These are phyloP conservation scores for Dactylis glomerata DNA, from an alignment of 176 grass and related monocot species.

Conservation along the genomic window DNA sequence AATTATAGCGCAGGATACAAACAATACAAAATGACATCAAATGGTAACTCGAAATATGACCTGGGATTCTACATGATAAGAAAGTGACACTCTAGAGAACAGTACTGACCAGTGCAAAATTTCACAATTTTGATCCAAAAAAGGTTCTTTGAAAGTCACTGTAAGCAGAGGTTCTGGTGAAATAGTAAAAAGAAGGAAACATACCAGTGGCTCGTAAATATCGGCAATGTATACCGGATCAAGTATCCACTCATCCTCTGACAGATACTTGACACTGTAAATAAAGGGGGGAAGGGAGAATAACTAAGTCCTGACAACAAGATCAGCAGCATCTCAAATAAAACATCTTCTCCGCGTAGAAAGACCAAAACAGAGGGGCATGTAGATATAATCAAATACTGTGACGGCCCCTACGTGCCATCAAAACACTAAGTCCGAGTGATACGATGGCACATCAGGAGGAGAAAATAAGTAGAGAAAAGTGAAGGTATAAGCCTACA, in stretches of 20 bases:
- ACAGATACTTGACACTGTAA: slow-evolving; percentile 83
- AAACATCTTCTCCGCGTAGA: not conserved
- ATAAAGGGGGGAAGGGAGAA: slow-evolving; percentile 1
- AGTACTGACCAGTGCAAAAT: not conserved
- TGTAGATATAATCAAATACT: not conserved
- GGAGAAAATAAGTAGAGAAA: not conserved
- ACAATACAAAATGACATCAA: not conserved
- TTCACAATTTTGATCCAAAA: not conserved
- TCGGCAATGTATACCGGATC: slow-evolving; percentile 80
- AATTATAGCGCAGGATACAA: not conserved
- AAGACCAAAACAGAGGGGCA: not conserved
- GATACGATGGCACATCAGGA: not conserved
- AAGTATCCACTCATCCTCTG: slow-evolving; percentile 89
- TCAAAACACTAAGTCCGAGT: not conserved
- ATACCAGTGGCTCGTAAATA: slow-evolving; percentile 79
- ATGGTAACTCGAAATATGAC: not conserved
- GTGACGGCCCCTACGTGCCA: not conserved
- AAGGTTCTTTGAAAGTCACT: not conserved
- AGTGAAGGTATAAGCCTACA: slow-evolving; percentile 11
- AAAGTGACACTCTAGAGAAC: not conserved
- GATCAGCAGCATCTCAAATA: not conserved
- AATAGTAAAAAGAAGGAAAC: not conserved
- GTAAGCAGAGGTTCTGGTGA: not conserved
- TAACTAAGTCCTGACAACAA: not conserved
- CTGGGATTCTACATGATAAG: not conserved